phyloP scores from a whole-genome alignment of 1,284 basidiomycete genomes.

The Ustilago sp. region DNA sequence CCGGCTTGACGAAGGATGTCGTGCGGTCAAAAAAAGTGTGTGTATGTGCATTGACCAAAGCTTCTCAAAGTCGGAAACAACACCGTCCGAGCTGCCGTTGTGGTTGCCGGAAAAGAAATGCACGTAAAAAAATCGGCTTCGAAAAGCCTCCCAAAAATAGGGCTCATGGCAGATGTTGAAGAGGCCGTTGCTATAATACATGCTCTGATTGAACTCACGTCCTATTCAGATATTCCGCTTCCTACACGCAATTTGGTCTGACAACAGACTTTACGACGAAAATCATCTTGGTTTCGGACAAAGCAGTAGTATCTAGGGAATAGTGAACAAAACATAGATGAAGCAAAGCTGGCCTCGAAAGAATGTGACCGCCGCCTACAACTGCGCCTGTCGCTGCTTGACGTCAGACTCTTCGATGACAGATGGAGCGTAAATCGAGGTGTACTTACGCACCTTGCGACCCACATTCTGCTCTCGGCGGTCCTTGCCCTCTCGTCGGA shows the following conservation, averaged over 20 bases:
- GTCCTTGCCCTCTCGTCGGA: slow-evolving; percentile 69
- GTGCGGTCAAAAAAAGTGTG: slow-evolving; percentile 15
- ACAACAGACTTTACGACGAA: too few species aligned
- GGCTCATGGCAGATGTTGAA: neutral
- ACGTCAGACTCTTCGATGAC: slow-evolving; percentile 36
- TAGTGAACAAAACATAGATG: neutral
- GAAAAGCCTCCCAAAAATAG: neutral
- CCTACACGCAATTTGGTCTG: too few species aligned
- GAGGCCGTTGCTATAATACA: too few species aligned
- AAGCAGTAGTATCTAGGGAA: neutral
- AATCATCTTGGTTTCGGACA: neutral
- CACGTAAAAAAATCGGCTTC: neutral
- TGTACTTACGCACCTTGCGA: slow-evolving; percentile 42
- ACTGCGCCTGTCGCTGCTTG: slow-evolving; percentile 40
- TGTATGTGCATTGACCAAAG: slow-evolving; percentile 10
- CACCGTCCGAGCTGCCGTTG: slow-evolving; percentile 32
- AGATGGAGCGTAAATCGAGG: slow-evolving; percentile 34
- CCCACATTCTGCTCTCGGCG: slow-evolving; percentile 55
- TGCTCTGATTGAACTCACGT: too few species aligned
- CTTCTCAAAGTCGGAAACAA: slow-evolving; percentile 24
- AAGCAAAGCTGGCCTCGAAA: neutral
- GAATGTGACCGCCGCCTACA: neutral
- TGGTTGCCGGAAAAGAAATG: slow-evolving; percentile 9
- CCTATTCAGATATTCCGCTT: too few species aligned
- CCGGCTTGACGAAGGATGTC: slow-evolving; percentile 29